Percentiles rank a stretch among this genome's conserved stretches.
phyloP scores from a whole-genome alignment of 2,329 filamentous ascomycete genomes.

The Akanthomyces lecanii region DNA sequence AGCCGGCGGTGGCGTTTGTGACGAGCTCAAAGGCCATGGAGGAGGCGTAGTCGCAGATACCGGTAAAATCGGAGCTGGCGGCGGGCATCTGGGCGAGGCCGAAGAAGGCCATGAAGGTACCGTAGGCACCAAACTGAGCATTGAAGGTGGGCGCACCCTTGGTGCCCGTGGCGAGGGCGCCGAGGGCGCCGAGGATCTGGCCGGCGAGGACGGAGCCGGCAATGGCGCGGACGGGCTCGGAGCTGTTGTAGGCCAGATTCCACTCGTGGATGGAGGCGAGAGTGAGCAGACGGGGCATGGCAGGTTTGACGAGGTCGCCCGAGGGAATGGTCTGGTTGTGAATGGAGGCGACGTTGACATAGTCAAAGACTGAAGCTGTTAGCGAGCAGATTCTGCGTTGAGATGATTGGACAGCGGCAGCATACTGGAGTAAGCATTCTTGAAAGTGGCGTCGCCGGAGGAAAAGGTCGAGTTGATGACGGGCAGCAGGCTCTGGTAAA shows the following conservation, averaged over 20 bases:
- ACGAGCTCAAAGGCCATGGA: slow-evolving; percentile 75
- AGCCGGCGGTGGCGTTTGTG: slow-evolving; percentile 45
- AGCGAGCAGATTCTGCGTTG: not conserved
- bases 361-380: slow-evolving; percentile 49
- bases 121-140: slow-evolving; percentile 59
- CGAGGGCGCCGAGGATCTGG: slow-evolving; percentile 50
- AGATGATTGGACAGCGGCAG: slow-evolving; percentile 9
- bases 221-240: slow-evolving; percentile 60
- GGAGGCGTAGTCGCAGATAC: slow-evolving; percentile 78
- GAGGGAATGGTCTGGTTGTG: slow-evolving; percentile 46
- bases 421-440: slow-evolving; percentile 60
- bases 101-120: slow-evolving; percentile 60
- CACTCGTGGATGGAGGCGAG: slow-evolving; percentile 79
- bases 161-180: slow-evolving; percentile 43
- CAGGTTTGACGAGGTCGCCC: slow-evolving; percentile 55
- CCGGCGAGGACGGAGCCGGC: slow-evolving; percentile 54
- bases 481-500: slow-evolving; percentile 51
- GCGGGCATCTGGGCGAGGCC: slow-evolving; percentile 50
- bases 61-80: slow-evolving; percentile 61
- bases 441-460: slow-evolving; percentile 45
- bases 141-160: slow-evolving; percentile 38
- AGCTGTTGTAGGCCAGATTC: slow-evolving; percentile 75
- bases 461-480: slow-evolving; percentile 51
- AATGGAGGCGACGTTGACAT: slow-evolving; percentile 55
- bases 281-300: slow-evolving; percentile 60